These are phyloP conservation scores for Penstemon davidsonii DNA, from an alignment of 257 asterid genomes.

Conservation along the genomic window DNA sequence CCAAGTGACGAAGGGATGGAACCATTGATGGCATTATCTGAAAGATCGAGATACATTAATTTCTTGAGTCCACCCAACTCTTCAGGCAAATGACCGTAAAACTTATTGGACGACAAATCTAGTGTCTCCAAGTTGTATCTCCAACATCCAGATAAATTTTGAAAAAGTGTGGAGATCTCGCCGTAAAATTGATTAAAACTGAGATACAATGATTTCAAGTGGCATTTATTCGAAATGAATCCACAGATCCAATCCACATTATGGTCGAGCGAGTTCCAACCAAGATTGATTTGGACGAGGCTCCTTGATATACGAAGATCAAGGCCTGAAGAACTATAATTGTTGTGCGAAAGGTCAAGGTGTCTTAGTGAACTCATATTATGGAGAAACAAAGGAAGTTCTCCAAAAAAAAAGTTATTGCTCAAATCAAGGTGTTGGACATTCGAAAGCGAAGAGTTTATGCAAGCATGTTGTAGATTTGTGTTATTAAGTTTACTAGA, in stretches of 20 bases:
- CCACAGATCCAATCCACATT: background rate
- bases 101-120: background rate
- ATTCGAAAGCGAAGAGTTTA: background rate
- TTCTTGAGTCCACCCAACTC: background rate
- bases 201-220: conserved; percentile 6
- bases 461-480: background rate
- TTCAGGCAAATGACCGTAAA: conserved; percentile 2
- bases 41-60: background rate
- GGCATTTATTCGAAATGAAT: background rate
- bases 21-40: background rate
- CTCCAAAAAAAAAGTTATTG: no score
- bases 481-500: background rate
- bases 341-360: no score
- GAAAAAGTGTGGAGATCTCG: background rate
- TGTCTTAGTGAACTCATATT: no score
- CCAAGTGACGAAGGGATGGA: conserved; percentile 2
- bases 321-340: no score
- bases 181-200: background rate
- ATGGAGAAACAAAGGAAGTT: no score
- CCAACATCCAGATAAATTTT: background rate
- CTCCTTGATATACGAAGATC: no score
- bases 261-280: background rate
- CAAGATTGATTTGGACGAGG: background rate
- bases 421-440: no score
- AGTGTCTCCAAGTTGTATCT: background rate